A percentile compares a stretch with the other conserved stretches of the same genome.
phyloP scores from a whole-genome alignment of 805 yeast species.

The Wickerhamia fluorescens region DNA sequence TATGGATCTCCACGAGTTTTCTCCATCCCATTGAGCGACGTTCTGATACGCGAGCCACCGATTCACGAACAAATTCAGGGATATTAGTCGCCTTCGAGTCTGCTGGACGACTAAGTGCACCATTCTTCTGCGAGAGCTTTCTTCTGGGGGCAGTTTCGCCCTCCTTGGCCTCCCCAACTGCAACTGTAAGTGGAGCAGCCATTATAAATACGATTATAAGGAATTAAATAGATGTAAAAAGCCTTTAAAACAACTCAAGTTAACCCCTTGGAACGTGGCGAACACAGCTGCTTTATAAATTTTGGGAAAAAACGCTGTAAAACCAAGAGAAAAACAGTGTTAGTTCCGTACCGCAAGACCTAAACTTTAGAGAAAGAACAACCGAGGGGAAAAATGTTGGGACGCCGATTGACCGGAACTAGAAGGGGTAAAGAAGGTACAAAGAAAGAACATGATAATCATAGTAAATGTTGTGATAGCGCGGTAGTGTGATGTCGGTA shows the following conservation, averaged over 20 bases:
- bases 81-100: slow-evolving; percentile 61
- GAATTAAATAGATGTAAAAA: not conserved
- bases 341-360: no score
- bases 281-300: no score
- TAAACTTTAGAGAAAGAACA: no score
- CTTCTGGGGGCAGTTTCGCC: slow-evolving; percentile 85
- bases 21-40: slow-evolving; percentile 71
- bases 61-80: slow-evolving; percentile 61
- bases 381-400: no score
- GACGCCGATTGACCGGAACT: no score
- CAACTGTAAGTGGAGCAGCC: slow-evolving; percentile 37
- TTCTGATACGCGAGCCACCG: slow-evolving; percentile 49
- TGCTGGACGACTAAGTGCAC: slow-evolving; percentile 50
- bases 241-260: not conserved
- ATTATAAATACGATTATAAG: slow-evolving; percentile 2
- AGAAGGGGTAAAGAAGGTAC: no score
- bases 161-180: slow-evolving; percentile 62
- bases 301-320: no score
- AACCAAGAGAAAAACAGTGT: no score
- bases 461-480: no score
- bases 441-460: no score
- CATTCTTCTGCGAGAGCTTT: slow-evolving; percentile 45
- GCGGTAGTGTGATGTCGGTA: no score
- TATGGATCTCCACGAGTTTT: slow-evolving; percentile 63
- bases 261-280: no score